Base-by-base conservation (phyloP, 768 basidiomycete genomes). In the Bullera alba region DNA sequence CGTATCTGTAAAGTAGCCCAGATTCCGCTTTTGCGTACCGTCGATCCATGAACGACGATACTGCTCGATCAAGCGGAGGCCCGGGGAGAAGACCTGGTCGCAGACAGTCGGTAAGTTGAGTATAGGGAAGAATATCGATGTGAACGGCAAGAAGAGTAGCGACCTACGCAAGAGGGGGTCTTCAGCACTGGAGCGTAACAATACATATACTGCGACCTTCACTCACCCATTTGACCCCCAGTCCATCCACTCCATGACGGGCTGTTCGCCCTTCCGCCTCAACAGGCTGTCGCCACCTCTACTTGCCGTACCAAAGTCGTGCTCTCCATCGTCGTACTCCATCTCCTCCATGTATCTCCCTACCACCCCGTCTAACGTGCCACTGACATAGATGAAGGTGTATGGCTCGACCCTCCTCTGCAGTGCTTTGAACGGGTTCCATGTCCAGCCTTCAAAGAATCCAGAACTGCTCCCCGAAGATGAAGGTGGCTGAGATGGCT, bases 301-400 rank as follows among this genome's bases (percentile, higher is more conserved):
- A 23, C 50, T 53, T 6, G 61, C 5, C 25, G 32, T n/a, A 4
- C 61, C 61, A 35, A 67, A 67, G 52, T 67, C 65, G n/a, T 48
- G 36, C 12, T 54, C 42, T 14, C 65, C 65, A 50, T 67, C 65
- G 50, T 67, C 61, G 36, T 22, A 51, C 39, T 67, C 63, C 44
- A 68, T 28, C 38, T 68, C 66, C 34, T 68, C 66, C 63, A 68
- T 64, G 43, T 68, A 68, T 21, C 66, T 17, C 7, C 66, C 66
- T 4, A 68, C 54, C 12, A 68, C 60, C 5, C 66, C 66, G 29
- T 65, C 60, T 2, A 56, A 51, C 16, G 51, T 56, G 3, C 66
- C 66, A 27, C 51, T 54, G 22, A 65, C 53, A 38, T 62, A 62
- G 23, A 68, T 54, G 39, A 68, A 46, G 0, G 58, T 58, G 21